Evolutionary conservation across 352 stramenopile species (phyloP).

Genomic region (Phytophthora podocarpi): DNA sequence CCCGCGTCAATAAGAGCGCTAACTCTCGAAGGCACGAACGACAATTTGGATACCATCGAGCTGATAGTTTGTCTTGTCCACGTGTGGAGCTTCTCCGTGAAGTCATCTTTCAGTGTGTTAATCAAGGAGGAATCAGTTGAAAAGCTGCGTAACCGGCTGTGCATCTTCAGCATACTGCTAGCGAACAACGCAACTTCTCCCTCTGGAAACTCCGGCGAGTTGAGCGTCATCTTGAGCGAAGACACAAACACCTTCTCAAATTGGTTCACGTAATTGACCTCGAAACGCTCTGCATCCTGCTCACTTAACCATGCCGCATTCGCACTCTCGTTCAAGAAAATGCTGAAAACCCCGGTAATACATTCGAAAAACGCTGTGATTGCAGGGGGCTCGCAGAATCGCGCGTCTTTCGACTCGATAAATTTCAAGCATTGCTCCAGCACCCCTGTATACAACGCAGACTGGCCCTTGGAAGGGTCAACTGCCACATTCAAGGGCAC

Average conservation of each 20-base stretch:
- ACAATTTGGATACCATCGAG: slow-evolving; percentile 32
- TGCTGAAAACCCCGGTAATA: slow-evolving; percentile 65
- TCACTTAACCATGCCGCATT: slow-evolving; percentile 40
- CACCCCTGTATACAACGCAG: slow-evolving; percentile 61
- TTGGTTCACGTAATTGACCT: slow-evolving; percentile 55
- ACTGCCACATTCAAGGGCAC: slow-evolving; percentile 65
- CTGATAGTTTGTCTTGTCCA: slow-evolving; percentile 48
- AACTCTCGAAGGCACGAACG: slow-evolving; percentile 42
- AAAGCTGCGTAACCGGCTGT: slow-evolving; percentile 38
- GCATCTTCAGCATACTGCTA: slow-evolving; percentile 54
- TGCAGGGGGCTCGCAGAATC: slow-evolving; percentile 56
- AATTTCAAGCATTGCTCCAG: slow-evolving; percentile 79
- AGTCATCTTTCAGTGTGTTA: slow-evolving; percentile 36
- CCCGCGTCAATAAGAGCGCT: slow-evolving; percentile 33
- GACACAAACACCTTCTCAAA: slow-evolving; percentile 69
- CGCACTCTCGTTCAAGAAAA: slow-evolving; percentile 54
- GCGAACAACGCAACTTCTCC: slow-evolving; percentile 44
- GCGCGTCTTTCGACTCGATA: slow-evolving; percentile 54
- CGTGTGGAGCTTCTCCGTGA: slow-evolving; percentile 37
- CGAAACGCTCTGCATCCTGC: slow-evolving; percentile 24
- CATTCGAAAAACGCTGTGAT: slow-evolving; percentile 79
- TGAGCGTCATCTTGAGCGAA: slow-evolving; percentile 47
- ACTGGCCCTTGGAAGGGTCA: slow-evolving; percentile 45
- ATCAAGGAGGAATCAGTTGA: slow-evolving; percentile 25
- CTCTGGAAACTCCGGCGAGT: slow-evolving; percentile 41